Evolutionary conservation across 257 asterid species (phyloP).

Genomic region (Petrea volubilis): DNA sequence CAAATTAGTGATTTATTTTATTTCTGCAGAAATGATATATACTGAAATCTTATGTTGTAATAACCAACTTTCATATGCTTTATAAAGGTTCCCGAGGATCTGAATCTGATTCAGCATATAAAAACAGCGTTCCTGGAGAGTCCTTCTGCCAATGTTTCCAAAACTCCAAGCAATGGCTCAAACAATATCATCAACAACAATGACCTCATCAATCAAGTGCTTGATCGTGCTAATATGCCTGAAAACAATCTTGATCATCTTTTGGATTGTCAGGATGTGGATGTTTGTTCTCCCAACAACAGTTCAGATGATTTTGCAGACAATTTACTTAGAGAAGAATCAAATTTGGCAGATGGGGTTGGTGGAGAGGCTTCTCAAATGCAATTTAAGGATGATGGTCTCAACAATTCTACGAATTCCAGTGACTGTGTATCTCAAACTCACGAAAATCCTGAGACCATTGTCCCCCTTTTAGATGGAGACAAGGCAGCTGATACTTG

Average conservation of each 20-base stretch:
- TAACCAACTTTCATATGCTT: slow-evolving; percentile 12
- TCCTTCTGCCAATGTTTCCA: slow-evolving; percentile 32
- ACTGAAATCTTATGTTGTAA: neutral
- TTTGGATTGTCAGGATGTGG: slow-evolving; percentile 30
- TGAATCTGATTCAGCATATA: slow-evolving; percentile 57
- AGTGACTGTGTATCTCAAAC: slow-evolving; percentile 74
- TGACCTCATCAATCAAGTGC: slow-evolving; percentile 8
- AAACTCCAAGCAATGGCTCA: slow-evolving; percentile 39
- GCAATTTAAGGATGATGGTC: slow-evolving; percentile 55
- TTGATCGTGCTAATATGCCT: slow-evolving; percentile 26
- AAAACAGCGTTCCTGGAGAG: slow-evolving; percentile 49
- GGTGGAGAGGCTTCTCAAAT: slow-evolving; percentile 54
- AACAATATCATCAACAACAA: slow-evolving; percentile 20
- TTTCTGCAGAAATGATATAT: neutral
- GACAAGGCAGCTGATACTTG: slow-evolving; percentile 17
- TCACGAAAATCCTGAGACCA: slow-evolving; percentile 35
- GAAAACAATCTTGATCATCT: slow-evolving; percentile 38
- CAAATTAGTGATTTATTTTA: neutral
- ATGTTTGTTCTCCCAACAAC: slow-evolving; percentile 45
- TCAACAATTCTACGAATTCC: slow-evolving; percentile 49
- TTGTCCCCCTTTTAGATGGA: slow-evolving; percentile 29
- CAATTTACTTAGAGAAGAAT: slow-evolving; percentile 44
- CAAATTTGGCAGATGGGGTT: slow-evolving; percentile 42
- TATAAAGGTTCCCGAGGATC: slow-evolving; percentile 68
- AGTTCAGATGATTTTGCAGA: slow-evolving; percentile 53